Evolutionary conservation across 78 protist genomes (phyloP), one percentile per base, ranked within the genome.

Genomic region (Chrysochromulina tobinii): DNA sequence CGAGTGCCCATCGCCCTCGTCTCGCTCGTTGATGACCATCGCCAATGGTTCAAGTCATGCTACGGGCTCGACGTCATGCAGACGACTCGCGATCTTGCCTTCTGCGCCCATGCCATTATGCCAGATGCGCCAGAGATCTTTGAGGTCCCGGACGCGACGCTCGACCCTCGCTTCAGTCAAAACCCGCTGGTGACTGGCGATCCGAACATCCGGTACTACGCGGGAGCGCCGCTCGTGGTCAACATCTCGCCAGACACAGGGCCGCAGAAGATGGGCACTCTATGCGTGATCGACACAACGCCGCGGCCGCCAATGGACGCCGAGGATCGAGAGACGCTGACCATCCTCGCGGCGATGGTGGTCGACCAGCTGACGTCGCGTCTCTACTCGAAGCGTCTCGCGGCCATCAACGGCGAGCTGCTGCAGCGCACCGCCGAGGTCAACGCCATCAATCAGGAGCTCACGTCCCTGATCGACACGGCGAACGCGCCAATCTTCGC

Each of bases 401-500:
- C 64, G 23, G 12, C 7, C 7, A 12, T 12, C 7, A 7, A 59
- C 64, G 12, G 12, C 23, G 64, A 59, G 64, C 64, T 59, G 64
- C 12, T 7, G 7, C 12, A 14, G 64, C 7, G 64, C 64, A 59
- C 23, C 12, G 64, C 64, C 64, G 23, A 59, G 64, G 7, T 59
- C 23, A 59, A 59, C 12, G 64, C 64, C 64, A 59, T 14, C 23
- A 7, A 59, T 59, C 64, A 17, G 12, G 79, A 69, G 79, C 79
- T 51, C 27, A 0, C n/a, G 6, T 1, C 3, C 48, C 90, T 87
- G 23, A 66, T 87, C 90, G 67, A 87, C 61, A 14, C 59, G 51
- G 90, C 90, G 18, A 66, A 64, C 58, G 79, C 90, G 15, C 90
- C 90, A 3, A 87, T 87, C 79, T 87, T 87, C 15, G 90, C 75